A percentile compares a stretch with the other conserved stretches of the same genome.
phyloP scores from a whole-genome alignment of 768 basidiomycete genomes.

The Boletus sp. region DNA sequence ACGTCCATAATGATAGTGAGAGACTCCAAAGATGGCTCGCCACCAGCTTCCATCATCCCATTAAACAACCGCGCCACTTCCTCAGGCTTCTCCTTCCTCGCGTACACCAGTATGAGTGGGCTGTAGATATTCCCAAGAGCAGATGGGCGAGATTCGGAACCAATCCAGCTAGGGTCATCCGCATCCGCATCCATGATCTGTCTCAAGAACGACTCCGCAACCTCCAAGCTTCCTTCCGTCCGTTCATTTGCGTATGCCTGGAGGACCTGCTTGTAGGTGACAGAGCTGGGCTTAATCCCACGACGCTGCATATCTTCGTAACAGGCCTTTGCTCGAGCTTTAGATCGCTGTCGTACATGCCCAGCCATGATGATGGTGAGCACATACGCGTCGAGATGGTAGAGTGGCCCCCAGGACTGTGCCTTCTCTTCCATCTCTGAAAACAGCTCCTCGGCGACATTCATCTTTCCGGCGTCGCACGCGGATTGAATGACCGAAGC shows the following conservation, averaged over 20 bases:
- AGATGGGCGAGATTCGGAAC: slow-evolving; percentile 36
- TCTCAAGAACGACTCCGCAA: slow-evolving; percentile 66
- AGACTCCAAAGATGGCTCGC: slow-evolving; percentile 53
- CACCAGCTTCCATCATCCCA: slow-evolving; percentile 51
- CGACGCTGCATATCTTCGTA: slow-evolving; percentile 69
- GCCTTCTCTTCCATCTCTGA: slow-evolving; percentile 57
- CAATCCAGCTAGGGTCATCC: slow-evolving; percentile 38
- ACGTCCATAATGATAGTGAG: slow-evolving; percentile 68
- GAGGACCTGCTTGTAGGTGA: slow-evolving; percentile 69
- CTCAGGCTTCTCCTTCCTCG: slow-evolving; percentile 39
- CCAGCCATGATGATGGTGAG: slow-evolving; percentile 76
- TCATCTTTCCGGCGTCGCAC: slow-evolving; percentile 66
- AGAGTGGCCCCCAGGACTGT: slow-evolving; percentile 32
- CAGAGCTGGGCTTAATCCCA: slow-evolving; percentile 62
- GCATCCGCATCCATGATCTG: slow-evolving; percentile 41
- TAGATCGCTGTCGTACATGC: slow-evolving; percentile 56
- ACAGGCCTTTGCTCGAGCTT: slow-evolving; percentile 53
- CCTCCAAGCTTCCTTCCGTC: slow-evolving; percentile 46
- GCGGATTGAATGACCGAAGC: slow-evolving; percentile 77
- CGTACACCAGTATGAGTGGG: slow-evolving; percentile 57
- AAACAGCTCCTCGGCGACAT: slow-evolving; percentile 63
- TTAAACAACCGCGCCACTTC: slow-evolving; percentile 58
- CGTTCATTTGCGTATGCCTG: slow-evolving; percentile 52
- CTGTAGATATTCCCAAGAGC: slow-evolving; percentile 55
- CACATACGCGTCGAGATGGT: slow-evolving; percentile 53